These are phyloP conservation scores for Irpex lacteus DNA, from an alignment of 1,284 basidiomycete species.

Conservation along the genomic window DNA sequence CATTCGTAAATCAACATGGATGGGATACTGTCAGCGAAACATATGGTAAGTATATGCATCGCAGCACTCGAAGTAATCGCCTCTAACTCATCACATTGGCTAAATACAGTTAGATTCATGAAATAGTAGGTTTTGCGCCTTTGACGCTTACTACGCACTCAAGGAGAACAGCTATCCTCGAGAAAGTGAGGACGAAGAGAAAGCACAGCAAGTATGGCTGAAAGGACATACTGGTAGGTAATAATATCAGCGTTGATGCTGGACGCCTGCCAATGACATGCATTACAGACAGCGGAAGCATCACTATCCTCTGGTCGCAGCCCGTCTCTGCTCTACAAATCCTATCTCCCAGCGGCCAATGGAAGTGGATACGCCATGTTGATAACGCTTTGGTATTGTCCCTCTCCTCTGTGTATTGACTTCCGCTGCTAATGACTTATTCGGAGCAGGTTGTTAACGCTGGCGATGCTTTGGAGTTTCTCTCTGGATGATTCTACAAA, in stretches of 20 bases:
- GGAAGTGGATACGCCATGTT: constrained; percentile 59
- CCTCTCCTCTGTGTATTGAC: neutral
- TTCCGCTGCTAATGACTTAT: too few relatives aligned
- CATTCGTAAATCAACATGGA: constrained; percentile 29
- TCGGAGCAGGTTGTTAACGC: constrained; percentile 36
- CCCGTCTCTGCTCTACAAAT: constrained; percentile 60
- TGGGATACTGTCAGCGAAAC: constrained; percentile 27
- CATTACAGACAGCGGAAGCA: constrained; percentile 46
- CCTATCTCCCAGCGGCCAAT: constrained; percentile 44
- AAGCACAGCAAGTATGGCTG: constrained; percentile 54
- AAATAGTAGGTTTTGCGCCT: constrained; percentile 28
- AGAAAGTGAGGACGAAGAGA: constrained; percentile 43
- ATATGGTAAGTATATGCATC: constrained; percentile 21
- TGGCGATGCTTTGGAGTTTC: constrained; percentile 40
- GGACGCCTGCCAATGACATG: neutral
- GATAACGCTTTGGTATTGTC: constrained; percentile 52
- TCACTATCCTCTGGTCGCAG: constrained; percentile 58
- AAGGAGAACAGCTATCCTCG: constrained; percentile 27
- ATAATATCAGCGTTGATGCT: neutral
- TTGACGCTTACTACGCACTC: too few relatives aligned
- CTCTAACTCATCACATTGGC: constrained; percentile 1
- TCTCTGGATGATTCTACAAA: constrained; percentile 44
- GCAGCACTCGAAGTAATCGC: neutral
- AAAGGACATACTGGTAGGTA: constrained; percentile 54
- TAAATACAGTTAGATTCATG: constrained; percentile 32